Conservation (phyloP, 371 early-diverging fungal species). For the Phascolomyces articulosus region DNA sequence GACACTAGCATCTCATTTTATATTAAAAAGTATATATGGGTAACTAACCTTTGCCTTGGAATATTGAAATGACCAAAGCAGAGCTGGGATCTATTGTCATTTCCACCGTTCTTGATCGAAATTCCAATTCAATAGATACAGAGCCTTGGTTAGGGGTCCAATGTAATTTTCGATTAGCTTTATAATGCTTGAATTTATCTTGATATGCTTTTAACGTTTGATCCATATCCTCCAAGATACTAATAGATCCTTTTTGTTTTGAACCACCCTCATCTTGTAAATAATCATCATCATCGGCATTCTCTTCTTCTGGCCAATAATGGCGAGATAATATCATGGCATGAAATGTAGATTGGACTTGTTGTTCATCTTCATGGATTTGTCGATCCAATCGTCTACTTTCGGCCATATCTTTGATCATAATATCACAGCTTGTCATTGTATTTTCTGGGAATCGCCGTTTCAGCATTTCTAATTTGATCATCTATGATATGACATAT, state of each 20-base stretch:
- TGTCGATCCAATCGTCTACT: slow-evolving; percentile 34
- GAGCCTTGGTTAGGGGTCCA: slow-evolving; percentile 31
- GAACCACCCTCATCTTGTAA: background rate
- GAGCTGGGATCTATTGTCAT: slow-evolving; percentile 25
- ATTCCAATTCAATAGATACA: slow-evolving; percentile 31
- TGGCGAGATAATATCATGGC: slow-evolving; percentile 28
- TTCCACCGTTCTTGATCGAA: slow-evolving; percentile 14
- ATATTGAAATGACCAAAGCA: slow-evolving; percentile 29
- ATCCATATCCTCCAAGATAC: slow-evolving; percentile 1
- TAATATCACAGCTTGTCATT: slow-evolving; percentile 41
- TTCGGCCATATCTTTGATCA: slow-evolving; percentile 40
- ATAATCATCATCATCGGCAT: slow-evolving; percentile 20
- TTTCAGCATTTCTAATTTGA: slow-evolving; percentile 35
- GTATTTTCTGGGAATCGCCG: slow-evolving; percentile 32
- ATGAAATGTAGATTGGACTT: slow-evolving; percentile 22
- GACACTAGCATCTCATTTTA: too few species aligned
- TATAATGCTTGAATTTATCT: slow-evolving; percentile 20
- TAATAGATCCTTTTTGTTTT: background rate
- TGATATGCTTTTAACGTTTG: slow-evolving; percentile 18
- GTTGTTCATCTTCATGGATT: slow-evolving; percentile 22
- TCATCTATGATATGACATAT: background rate
- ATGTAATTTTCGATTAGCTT: slow-evolving; percentile 26
- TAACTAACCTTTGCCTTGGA: slow-evolving; percentile 22
- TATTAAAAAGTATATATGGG: background rate
- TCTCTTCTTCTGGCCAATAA: slow-evolving; percentile 34